Evolutionary conservation across 2,329 filamentous ascomycete genomes (phyloP).

Genomic region (Fusarium caatingaense): DNA sequence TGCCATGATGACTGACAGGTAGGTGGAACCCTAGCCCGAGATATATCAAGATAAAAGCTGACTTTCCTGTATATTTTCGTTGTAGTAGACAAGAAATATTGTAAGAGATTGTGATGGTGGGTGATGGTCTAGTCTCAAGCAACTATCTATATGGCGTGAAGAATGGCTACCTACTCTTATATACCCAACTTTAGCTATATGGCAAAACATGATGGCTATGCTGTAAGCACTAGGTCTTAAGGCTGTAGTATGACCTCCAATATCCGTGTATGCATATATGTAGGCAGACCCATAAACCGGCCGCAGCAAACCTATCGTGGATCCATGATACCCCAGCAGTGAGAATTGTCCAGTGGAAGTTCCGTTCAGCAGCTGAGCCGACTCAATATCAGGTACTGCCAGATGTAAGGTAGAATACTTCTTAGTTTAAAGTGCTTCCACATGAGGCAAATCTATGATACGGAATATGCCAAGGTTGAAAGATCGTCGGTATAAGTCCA

Average conservation of each 20-base stretch:
- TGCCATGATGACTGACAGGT: not conserved
- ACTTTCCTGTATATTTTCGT: not conserved
- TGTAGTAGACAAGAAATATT: not conserved
- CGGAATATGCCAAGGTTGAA: not conserved
- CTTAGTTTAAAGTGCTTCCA: not conserved
- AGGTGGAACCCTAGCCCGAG: not conserved
- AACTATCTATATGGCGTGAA: not conserved
- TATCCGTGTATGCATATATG: not conserved
- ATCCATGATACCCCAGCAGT: not conserved
- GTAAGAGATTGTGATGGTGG: not conserved
- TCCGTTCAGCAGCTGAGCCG: not conserved
- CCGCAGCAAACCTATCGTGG: not conserved
- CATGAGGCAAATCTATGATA: not conserved
- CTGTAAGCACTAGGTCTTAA: not conserved
- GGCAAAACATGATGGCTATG: not conserved
- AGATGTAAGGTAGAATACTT: not conserved
- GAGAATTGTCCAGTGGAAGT: not conserved
- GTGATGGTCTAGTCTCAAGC: no score
- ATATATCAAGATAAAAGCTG: not conserved
- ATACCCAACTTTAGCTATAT: not conserved
- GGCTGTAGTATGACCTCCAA: not conserved
- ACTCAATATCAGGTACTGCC: not conserved
- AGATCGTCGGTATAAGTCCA: not conserved
- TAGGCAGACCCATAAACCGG: not conserved
- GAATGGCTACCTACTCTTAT: not conserved